Percentiles rank a stretch among this genome's conserved stretches.
phyloP scores from a whole-genome alignment of 2,329 filamentous ascomycete species.

The Aspergillus quadricinctus region DNA sequence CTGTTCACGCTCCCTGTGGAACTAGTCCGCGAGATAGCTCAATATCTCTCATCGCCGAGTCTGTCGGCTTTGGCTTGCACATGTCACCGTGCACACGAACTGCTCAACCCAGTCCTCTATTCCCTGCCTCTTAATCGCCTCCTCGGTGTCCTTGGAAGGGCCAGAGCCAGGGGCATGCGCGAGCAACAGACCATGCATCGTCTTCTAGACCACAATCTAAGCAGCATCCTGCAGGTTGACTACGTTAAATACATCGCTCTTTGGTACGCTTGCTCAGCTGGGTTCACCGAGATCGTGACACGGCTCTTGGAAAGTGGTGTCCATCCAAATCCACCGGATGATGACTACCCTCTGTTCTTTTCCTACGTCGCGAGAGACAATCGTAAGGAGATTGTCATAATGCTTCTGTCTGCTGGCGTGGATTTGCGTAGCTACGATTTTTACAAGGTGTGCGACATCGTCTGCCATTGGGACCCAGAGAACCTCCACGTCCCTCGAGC shows the following conservation, averaged over 20 bases:
- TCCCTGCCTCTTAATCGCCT: not conserved
- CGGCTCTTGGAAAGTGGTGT: not conserved
- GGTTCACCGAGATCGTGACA: not conserved
- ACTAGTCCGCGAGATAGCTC: not conserved
- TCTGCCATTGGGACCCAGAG: not conserved
- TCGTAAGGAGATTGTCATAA: not conserved
- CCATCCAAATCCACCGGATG: not conserved
- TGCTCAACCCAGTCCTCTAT: not conserved
- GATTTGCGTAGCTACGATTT: not conserved
- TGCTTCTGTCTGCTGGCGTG: not conserved
- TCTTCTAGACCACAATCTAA: not conserved
- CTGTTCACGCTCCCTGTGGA: not conserved
- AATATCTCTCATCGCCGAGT: not conserved
- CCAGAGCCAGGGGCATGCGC: not conserved
- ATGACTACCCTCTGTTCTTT: too few species aligned
- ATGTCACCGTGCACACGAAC: not conserved
- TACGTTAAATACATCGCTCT: not conserved
- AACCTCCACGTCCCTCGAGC: not conserved
- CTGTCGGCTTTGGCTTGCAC: not conserved
- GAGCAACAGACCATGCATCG: not conserved
- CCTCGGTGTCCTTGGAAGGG: not conserved
- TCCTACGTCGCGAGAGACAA: not conserved
- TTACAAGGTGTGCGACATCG: not conserved
- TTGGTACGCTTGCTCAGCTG: not conserved
- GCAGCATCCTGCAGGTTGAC: not conserved